Conservation (phyloP, 2,329 filamentous ascomycete genomes). For the Ceratocystis huliohia region DNA sequence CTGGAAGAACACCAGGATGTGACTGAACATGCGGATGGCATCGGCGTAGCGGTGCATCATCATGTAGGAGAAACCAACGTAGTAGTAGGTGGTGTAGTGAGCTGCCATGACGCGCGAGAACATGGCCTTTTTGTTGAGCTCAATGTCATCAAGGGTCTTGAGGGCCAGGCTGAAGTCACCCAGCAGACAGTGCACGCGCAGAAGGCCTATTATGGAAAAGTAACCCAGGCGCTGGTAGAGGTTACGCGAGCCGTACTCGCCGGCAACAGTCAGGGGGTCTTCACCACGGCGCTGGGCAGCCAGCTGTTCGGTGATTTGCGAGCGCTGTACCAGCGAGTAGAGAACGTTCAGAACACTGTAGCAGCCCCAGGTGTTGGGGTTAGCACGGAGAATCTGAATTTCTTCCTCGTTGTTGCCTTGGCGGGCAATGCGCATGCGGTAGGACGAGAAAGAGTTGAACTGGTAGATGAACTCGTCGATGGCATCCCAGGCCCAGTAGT, state of each 20-base stretch:
- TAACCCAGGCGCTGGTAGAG: slow-evolving; percentile 98
- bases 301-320: slow-evolving; percentile 95
- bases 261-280: slow-evolving; percentile 74
- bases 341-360: slow-evolving; percentile 98
- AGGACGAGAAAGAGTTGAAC: slow-evolving; percentile 98
- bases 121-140: slow-evolving; percentile 99
- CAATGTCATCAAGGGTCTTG: slow-evolving; percentile 98
- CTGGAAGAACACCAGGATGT: slow-evolving; percentile 97
- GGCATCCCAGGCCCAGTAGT: slow-evolving; percentile 99
- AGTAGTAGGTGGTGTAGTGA: slow-evolving; percentile 99
- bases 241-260: slow-evolving; percentile 87
- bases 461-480: slow-evolving; percentile 99
- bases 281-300: slow-evolving; percentile 89
- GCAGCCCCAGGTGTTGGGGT: slow-evolving; percentile 98
- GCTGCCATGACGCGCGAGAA: slow-evolving; percentile 98
- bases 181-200: slow-evolving; percentile 89
- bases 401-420: slow-evolving; percentile 81
- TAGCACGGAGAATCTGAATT: slow-evolving; percentile 78
- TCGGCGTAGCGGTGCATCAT: slow-evolving; percentile 99
- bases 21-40: slow-evolving; percentile 99
- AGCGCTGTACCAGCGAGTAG: slow-evolving; percentile 96
- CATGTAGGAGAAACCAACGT: slow-evolving; percentile 99
- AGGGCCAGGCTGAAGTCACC: slow-evolving; percentile 96
- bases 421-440: slow-evolving; percentile 81
- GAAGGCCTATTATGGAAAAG: slow-evolving; percentile 95